Evolutionary conservation across 371 early-diverging fungal species (phyloP).

Genomic region (Dichotomocladium elegans): DNA sequence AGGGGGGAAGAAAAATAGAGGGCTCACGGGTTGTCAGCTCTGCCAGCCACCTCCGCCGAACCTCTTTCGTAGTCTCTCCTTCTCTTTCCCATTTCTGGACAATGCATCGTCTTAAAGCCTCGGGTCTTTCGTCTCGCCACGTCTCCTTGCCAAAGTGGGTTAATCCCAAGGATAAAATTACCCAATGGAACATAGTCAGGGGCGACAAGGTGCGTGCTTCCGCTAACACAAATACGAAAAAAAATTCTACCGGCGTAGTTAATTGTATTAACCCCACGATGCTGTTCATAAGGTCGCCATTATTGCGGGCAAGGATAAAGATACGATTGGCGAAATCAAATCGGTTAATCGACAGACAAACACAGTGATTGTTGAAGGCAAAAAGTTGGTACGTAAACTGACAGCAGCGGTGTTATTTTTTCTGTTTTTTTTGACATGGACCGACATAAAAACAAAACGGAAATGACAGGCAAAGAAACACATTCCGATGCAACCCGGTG

Average conservation of each 20-base stretch:
- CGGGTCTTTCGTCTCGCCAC: conserved; percentile 32
- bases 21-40: no score
- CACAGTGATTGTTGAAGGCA: conserved; percentile 45
- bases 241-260: not conserved
- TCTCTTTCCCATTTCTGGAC: not conserved
- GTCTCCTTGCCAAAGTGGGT: conserved; percentile 32
- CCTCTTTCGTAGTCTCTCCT: not conserved
- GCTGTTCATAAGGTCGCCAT: conserved; percentile 34
- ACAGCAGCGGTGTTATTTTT: not conserved
- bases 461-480: conserved; percentile 41
- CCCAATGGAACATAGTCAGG: conserved; percentile 44
- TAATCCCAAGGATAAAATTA: conserved; percentile 37
- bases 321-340: conserved; percentile 47
- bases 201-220: conserved; percentile 36
- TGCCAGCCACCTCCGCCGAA: no score
- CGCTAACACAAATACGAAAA: not conserved
- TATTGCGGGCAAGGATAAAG: conserved; percentile 51
- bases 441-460: no score
- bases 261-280: not conserved
- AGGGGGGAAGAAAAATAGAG: not conserved
- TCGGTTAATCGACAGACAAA: conserved; percentile 36
- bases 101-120: conserved; percentile 12
- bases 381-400: conserved; percentile 29
- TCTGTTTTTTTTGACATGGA: not conserved
- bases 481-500: conserved; percentile 41